phyloP scores from a whole-genome alignment of 1,284 basidiomycete genomes.

The Ustilago trichophora region DNA sequence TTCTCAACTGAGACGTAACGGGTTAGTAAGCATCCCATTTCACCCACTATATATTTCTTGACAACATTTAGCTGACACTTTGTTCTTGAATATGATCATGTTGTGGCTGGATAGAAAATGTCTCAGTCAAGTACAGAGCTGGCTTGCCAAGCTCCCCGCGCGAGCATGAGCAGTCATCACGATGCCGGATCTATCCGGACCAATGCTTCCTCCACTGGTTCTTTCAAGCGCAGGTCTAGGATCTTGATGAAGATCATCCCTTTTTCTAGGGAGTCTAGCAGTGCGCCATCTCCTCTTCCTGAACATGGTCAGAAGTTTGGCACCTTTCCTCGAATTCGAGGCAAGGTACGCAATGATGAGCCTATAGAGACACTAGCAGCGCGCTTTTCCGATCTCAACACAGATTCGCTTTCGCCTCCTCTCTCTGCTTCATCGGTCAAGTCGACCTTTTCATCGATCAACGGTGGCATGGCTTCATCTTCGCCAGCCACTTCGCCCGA shows the following conservation, averaged over 20 bases:
- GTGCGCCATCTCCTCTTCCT: not conserved
- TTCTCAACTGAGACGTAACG: slow-evolving; percentile 7
- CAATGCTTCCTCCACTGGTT: slow-evolving; percentile 4
- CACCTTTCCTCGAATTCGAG: slow-evolving; percentile 20
- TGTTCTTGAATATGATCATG: not conserved
- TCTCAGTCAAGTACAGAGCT: slow-evolving; percentile 38
- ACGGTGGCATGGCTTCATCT: not conserved
- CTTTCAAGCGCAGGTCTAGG: slow-evolving; percentile 13
- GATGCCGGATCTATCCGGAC: slow-evolving; percentile 12
- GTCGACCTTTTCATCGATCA: slow-evolving; percentile 4
- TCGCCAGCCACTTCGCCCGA: slow-evolving; percentile 23
- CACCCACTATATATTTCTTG: not conserved
- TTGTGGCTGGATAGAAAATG: slow-evolving; percentile 36
- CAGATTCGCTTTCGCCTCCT: slow-evolving; percentile 7
- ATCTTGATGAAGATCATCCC: slow-evolving; percentile 48
- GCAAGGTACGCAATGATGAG: slow-evolving; percentile 4
- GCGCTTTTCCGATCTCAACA: slow-evolving; percentile 6
- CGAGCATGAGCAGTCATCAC: slow-evolving; percentile 13
- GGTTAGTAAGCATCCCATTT: slow-evolving; percentile 16
- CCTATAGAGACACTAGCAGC: slow-evolving; percentile 13
- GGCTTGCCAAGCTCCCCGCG: slow-evolving; percentile 33
- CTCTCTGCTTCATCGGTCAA: slow-evolving; percentile 10
- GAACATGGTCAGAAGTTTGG: slow-evolving; percentile 3
- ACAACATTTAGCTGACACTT: too few species aligned
- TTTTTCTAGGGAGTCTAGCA: slow-evolving; percentile 7